These are phyloP conservation scores for Leucocoprinus sp. DNA, from an alignment of 768 basidiomycete species.

Conservation along the genomic window DNA sequence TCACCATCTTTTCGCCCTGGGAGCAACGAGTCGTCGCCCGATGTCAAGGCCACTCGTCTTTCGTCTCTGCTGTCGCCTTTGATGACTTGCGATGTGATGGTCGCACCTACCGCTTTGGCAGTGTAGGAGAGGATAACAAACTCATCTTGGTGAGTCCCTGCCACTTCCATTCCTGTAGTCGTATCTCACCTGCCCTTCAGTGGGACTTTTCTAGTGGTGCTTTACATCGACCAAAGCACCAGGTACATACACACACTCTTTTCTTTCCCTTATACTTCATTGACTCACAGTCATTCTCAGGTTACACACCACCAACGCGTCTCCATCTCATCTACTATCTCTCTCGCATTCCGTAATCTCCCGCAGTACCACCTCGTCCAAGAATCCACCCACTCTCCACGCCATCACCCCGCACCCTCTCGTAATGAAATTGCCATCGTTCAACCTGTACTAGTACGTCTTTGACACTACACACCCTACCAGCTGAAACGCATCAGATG, in stretches of 20 bases:
- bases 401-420: constrained; percentile 85
- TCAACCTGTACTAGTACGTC: constrained; percentile 78
- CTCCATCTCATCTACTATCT: constrained; percentile 73
- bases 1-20: constrained; percentile 92
- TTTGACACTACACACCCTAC: constrained; percentile 1
- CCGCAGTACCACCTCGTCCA: constrained; percentile 45
- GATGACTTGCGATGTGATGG: constrained; percentile 86
- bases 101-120: constrained; percentile 88
- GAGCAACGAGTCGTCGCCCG: constrained; percentile 92
- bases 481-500: neutral
- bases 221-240: constrained; percentile 80
- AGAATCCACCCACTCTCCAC: constrained; percentile 31
- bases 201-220: constrained; percentile 94
- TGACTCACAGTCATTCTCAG: constrained; percentile 16
- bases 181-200: constrained; percentile 28
- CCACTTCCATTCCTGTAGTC: neutral
- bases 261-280: neutral
- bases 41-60: constrained; percentile 95
- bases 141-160: constrained; percentile 62
- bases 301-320: constrained; percentile 62
- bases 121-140: constrained; percentile 96
- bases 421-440: constrained; percentile 85
- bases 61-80: constrained; percentile 84
- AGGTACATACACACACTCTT: constrained; percentile 34
- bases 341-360: constrained; percentile 61